Evolutionary conservation across 2,329 filamentous ascomycete species (phyloP).

Genomic region (Seiridium cupressi): DNA sequence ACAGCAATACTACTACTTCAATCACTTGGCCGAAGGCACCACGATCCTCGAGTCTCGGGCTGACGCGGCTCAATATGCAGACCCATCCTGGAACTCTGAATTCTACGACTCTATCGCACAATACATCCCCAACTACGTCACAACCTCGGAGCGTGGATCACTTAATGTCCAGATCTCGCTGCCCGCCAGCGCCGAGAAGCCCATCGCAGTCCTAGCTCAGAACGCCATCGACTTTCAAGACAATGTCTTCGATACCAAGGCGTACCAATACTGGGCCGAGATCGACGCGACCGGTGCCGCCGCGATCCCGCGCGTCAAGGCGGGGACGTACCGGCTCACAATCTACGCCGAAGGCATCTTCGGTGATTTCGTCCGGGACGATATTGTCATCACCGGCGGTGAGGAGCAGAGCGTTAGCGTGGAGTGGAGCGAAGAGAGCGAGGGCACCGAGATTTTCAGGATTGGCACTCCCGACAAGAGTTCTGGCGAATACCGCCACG

Average conservation of each 20-base stretch:
- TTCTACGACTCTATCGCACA: constrained; percentile 65
- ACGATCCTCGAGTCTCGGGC: constrained; percentile 45
- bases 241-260: constrained; percentile 51
- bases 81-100: constrained; percentile 51
- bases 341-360: constrained; percentile 63
- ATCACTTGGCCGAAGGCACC: constrained; percentile 46
- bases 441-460: constrained; percentile 59
- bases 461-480: constrained; percentile 62
- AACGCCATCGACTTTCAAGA: constrained; percentile 56
- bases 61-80: constrained; percentile 52
- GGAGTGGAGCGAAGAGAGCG: constrained; percentile 52
- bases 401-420: constrained; percentile 35
- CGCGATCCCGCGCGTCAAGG: constrained; percentile 51
- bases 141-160: constrained; percentile 47
- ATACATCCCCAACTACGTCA: constrained; percentile 57
- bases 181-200: constrained; percentile 46
- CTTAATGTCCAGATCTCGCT: constrained; percentile 50
- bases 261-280: constrained; percentile 63
- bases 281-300: constrained; percentile 46
- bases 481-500: constrained; percentile 59
- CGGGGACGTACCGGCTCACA: constrained; percentile 60
- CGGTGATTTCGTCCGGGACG: constrained; percentile 56
- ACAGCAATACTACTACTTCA: constrained; percentile 60
- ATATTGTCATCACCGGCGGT: constrained; percentile 39
- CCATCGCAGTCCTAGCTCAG: constrained; percentile 55